These are phyloP conservation scores for Lachancea quebecensis DNA, from an alignment of 805 yeast genomes.

Conservation along the genomic window DNA sequence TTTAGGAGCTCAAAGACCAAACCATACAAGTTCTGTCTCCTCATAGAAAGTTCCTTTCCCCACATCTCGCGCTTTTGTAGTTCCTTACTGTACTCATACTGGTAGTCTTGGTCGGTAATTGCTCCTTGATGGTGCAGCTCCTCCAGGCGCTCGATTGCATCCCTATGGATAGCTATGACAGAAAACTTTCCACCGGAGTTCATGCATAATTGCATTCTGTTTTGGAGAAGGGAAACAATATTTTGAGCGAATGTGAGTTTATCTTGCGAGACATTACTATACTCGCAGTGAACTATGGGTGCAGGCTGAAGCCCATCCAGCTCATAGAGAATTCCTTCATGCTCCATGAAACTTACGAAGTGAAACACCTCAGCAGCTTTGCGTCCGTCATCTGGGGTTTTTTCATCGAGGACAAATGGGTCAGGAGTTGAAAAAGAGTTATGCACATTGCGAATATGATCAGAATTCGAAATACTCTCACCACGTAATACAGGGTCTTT, in stretches of 20 bases:
- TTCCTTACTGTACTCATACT: constrained; percentile 31
- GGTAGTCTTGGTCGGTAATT: constrained; percentile 5
- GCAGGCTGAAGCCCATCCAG: constrained; percentile 52
- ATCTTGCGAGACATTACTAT: constrained; percentile 24
- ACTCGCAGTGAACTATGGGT: constrained; percentile 48
- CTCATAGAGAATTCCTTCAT: constrained; percentile 45
- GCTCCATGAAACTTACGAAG: constrained; percentile 47
- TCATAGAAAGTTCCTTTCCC: constrained; percentile 46
- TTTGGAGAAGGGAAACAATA: constrained; percentile 39
- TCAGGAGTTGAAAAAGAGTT: constrained; percentile 55
- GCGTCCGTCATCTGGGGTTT: constrained; percentile 13
- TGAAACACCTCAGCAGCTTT: constrained; percentile 52
- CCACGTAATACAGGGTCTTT: constrained; percentile 49
- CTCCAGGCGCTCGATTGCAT: constrained; percentile 37
- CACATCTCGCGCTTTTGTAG: constrained; percentile 43
- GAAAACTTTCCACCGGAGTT: constrained; percentile 49
- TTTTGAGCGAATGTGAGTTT: constrained; percentile 36
- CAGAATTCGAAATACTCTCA: constrained; percentile 54
- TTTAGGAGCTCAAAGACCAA: constrained; percentile 42
- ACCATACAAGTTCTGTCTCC: constrained; percentile 49
- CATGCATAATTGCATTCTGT: constrained; percentile 42
- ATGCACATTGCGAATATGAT: constrained; percentile 47
- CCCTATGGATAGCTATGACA: constrained; percentile 45
- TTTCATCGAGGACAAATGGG: constrained; percentile 42
- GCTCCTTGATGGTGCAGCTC: constrained; percentile 37